Evolutionary conservation across 2,329 filamentous ascomycete genomes (phyloP).

Genomic region (Didymosphaeria variabile): DNA sequence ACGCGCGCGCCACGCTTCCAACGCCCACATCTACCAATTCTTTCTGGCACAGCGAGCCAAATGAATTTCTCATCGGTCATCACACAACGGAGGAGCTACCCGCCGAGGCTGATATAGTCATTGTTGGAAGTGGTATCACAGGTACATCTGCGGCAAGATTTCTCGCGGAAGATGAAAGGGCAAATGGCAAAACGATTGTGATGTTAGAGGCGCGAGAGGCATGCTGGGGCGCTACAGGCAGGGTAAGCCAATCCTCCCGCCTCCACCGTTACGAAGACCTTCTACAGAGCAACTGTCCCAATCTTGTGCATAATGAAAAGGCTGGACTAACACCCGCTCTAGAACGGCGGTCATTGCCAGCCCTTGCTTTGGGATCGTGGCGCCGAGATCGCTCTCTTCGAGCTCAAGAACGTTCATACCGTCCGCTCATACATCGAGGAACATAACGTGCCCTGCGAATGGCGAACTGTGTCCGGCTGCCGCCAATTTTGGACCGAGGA

Average conservation of each 20-base stretch:
- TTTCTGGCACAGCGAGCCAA: constrained; percentile 79
- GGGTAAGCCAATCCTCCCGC: constrained; percentile 59
- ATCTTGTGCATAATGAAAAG: not conserved
- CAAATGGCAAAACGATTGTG: constrained; percentile 64
- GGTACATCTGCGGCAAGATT: constrained; percentile 75
- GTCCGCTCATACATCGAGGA: constrained; percentile 66
- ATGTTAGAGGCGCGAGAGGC: constrained; percentile 82
- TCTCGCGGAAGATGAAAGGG: constrained; percentile 58
- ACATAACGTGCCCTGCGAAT: constrained; percentile 74
- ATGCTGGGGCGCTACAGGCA: constrained; percentile 84
- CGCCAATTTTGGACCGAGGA: constrained; percentile 68
- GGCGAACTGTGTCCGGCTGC: constrained; percentile 69
- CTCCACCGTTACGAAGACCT: not conserved
- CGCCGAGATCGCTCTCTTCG: constrained; percentile 73
- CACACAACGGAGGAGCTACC: constrained; percentile 72
- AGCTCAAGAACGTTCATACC: constrained; percentile 72
- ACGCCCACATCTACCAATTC: constrained; percentile 68
- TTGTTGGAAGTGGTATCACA: constrained; percentile 80
- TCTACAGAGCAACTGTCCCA: too few species aligned
- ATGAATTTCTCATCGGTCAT: constrained; percentile 70
- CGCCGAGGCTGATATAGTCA: constrained; percentile 69
- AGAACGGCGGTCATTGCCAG: constrained; percentile 74
- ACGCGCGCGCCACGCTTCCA: constrained; percentile 60
- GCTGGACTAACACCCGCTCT: not conserved
- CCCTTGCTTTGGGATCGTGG: constrained; percentile 70